Base-by-base conservation (phyloP, 768 basidiomycete genomes). In the Boletus speciosus region DNA sequence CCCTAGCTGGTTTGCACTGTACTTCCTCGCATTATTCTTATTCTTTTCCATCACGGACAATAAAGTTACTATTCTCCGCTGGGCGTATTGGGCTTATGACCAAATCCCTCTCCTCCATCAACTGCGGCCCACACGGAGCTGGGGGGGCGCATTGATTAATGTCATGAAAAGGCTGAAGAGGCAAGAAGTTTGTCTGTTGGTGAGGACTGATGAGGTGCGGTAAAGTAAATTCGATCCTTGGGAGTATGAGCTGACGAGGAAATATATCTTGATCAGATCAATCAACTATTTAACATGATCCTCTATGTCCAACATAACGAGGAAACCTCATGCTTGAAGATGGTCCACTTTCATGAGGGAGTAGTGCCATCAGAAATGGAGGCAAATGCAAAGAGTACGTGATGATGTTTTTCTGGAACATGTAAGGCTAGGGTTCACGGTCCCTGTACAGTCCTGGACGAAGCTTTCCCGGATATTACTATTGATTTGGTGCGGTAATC, bases 291-390 rank as follows among this genome's bases (percentile, higher is more conserved):
- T 54, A 78, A 80, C 47, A 83, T 84, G 76, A 73, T 88, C 29
- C 68, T 83, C 12, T 90, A 90, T 58, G 84, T 88, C 3, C 70
- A 74, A 39, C 73, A 75, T 52, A 89, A 87, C 60, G 88, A 90
- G 66, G 82, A 84, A 59, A 90, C 88, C 0, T 78, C 84, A 0
- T 76, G 80, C 59, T 60, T 90, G 51, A 86, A 86, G 68, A 77
- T 90, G 12, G 75, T 88, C 4, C 85, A 88, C 60, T 88, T 86
- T 60, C 74, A 78, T 52, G 77, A 83, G 27, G 73, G 70, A 23
- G 80, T 79, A 31, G 73, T 83, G 25, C 88, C 88, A 1, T 83
- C 83, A 0, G 88, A 90, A 61, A 68, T 90, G 60, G 86, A 85
- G 64, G 84, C 86, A 5, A 90, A 89, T 61, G 76, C 79, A 32